Percentiles rank a stretch among this genome's conserved stretches.
Conservation (phyloP, 306 rosid species). For the Castanea crenata region DNA sequence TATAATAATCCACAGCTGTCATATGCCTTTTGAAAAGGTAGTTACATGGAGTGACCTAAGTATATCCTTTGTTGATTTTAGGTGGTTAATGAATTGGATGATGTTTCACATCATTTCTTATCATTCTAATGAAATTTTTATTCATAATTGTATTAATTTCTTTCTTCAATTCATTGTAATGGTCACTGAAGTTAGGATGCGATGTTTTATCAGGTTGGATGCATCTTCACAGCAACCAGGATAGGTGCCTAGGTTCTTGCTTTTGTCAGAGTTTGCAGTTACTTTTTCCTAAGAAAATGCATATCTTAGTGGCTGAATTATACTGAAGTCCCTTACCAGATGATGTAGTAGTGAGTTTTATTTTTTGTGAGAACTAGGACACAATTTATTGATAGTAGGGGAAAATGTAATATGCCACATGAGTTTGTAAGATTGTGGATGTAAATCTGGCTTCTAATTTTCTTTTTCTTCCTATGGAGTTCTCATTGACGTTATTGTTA, state of each 20-base stretch:
- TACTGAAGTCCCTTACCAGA: slow-evolving; percentile 6
- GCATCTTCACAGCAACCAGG: slow-evolving; percentile 43
- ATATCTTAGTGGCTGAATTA: slow-evolving; percentile 4
- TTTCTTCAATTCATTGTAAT: slow-evolving; percentile 7
- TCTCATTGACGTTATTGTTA: slow-evolving; percentile 25
- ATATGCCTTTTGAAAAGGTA: background rate
- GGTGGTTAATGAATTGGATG: background rate
- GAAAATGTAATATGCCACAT: slow-evolving; percentile 22
- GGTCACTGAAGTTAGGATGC: background rate
- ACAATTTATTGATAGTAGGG: slow-evolving; percentile 4
- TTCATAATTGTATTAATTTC: slow-evolving; percentile 1
- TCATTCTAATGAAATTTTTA: background rate
- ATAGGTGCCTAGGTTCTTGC: slow-evolving; percentile 56
- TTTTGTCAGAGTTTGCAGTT: slow-evolving; percentile 14
- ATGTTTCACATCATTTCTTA: background rate
- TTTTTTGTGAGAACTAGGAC: slow-evolving; percentile 2
- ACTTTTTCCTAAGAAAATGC: background rate
- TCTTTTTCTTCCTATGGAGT: slow-evolving; percentile 10
- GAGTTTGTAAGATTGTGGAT: background rate
- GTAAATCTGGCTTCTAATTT: slow-evolving; percentile 9
- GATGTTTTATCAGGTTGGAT: slow-evolving; percentile 59
- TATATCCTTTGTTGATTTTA: background rate
- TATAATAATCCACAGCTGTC: background rate
- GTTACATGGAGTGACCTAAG: background rate
- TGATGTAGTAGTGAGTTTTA: slow-evolving; percentile 1